These are phyloP conservation scores for Amanita rubescens DNA, from an alignment of 768 basidiomycete genomes.

Conservation along the genomic window DNA sequence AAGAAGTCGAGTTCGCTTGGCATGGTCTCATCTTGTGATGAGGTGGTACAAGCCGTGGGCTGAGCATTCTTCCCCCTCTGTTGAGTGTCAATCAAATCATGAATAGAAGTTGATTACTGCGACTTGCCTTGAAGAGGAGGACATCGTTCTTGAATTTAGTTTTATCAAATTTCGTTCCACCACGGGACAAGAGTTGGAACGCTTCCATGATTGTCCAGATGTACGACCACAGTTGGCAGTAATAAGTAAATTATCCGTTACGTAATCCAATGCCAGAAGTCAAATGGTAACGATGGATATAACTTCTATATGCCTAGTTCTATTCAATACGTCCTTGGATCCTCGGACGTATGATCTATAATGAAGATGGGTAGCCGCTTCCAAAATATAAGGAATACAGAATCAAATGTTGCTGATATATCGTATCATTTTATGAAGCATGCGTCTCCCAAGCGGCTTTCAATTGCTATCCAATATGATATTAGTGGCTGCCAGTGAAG, in stretches of 20 bases:
- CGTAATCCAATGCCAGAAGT: too few species aligned
- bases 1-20: conserved; percentile 88
- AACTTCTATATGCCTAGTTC: too few species aligned
- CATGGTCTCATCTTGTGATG: conserved; percentile 36
- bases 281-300: too few species aligned
- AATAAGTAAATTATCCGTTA: not conserved
- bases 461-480: conserved; percentile 45
- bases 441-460: conserved; percentile 49
- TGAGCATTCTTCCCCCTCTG: conserved; percentile 13
- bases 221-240: not conserved
- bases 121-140: conserved; percentile 58
- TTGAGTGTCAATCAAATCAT: not conserved
- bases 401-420: too few species aligned
- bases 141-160: conserved; percentile 62
- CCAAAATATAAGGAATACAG: too few species aligned
- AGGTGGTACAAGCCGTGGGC: conserved; percentile 10
- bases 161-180: conserved; percentile 80
- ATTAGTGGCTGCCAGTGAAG: not conserved
- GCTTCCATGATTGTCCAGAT: conserved; percentile 60
- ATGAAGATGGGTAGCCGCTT: too few species aligned
- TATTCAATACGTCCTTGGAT: too few species aligned
- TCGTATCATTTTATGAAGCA: not conserved
- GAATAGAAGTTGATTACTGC: conserved; percentile 1
- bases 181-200: conserved; percentile 84
- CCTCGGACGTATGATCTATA: too few species aligned